Evolutionary conservation across 768 basidiomycete genomes (phyloP).

Genomic region (Hericium alpestre): DNA sequence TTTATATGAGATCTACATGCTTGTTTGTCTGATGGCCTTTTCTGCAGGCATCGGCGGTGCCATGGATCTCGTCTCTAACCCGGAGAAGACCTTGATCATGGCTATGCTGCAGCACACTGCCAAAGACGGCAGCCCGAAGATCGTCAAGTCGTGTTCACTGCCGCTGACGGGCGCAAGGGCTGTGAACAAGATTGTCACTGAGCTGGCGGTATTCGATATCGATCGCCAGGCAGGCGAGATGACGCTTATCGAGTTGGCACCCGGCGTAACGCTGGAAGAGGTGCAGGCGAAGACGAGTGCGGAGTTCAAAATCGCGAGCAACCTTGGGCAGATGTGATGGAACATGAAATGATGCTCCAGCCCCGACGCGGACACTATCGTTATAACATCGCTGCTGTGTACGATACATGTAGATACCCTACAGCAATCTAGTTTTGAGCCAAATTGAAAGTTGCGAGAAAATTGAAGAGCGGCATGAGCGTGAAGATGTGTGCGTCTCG

Average conservation of each 20-base stretch:
- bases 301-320: slow-evolving; percentile 52
- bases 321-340: slow-evolving; percentile 28
- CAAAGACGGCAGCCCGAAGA: slow-evolving; percentile 81
- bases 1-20: background rate
- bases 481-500: background rate
- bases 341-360: too few relatives aligned
- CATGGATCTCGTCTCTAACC: slow-evolving; percentile 92
- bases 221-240: slow-evolving; percentile 64
- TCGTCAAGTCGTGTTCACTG: slow-evolving; percentile 67
- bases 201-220: slow-evolving; percentile 80
- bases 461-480: background rate
- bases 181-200: slow-evolving; percentile 85
- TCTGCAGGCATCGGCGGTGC: slow-evolving; percentile 78
- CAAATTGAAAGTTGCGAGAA: background rate
- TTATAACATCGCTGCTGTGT: background rate
- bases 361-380: too few relatives aligned
- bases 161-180: slow-evolving; percentile 81
- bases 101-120: slow-evolving; percentile 82
- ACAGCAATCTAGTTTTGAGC: background rate
- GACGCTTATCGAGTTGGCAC: slow-evolving; percentile 68
- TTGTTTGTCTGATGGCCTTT: background rate
- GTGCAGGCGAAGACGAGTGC: slow-evolving; percentile 76
- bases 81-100: slow-evolving; percentile 87
- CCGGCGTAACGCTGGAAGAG: slow-evolving; percentile 74
- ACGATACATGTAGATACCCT: background rate